Evolutionary conservation across 305 asterid species (phyloP).

Genomic region (Plantago coronopus): DNA sequence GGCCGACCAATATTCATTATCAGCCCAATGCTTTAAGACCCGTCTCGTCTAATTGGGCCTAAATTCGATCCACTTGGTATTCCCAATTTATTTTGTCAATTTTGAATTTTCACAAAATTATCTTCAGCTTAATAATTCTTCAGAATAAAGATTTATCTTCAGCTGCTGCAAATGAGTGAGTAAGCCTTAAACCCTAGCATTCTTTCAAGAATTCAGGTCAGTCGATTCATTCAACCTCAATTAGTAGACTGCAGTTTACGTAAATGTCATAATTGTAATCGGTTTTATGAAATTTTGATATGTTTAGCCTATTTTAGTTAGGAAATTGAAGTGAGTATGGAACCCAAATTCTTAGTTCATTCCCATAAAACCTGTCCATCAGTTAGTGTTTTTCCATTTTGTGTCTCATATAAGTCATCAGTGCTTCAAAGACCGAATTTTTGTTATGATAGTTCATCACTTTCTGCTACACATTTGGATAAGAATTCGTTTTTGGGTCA

Average conservation of each 20-base stretch:
- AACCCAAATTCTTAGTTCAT: slow-evolving; percentile 43
- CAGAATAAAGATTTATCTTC: neutral
- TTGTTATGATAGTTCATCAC: slow-evolving; percentile 25
- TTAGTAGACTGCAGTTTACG: neutral
- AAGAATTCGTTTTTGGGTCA: slow-evolving; percentile 55
- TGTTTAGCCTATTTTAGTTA: neutral
- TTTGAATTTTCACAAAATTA: no score
- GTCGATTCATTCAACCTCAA: neutral
- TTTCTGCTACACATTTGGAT: slow-evolving; percentile 25
- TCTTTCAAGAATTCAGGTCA: neutral
- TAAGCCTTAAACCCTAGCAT: neutral
- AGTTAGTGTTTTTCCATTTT: slow-evolving; percentile 41
- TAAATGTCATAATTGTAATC: neutral
- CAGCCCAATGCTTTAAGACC: neutral
- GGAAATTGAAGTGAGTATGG: slow-evolving; percentile 29
- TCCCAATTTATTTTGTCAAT: neutral
- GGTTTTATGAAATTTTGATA: neutral
- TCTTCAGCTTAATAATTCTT: neutral
- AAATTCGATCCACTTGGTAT: neutral
- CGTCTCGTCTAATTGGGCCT: neutral
- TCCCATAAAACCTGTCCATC: slow-evolving; percentile 47
- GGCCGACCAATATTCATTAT: no score
- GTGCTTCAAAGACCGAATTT: slow-evolving; percentile 37
- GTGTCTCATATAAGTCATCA: slow-evolving; percentile 38
- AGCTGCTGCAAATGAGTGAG: neutral